phyloP scores from a whole-genome alignment of 768 basidiomycete genomes.

The Russula ochroleuca region DNA sequence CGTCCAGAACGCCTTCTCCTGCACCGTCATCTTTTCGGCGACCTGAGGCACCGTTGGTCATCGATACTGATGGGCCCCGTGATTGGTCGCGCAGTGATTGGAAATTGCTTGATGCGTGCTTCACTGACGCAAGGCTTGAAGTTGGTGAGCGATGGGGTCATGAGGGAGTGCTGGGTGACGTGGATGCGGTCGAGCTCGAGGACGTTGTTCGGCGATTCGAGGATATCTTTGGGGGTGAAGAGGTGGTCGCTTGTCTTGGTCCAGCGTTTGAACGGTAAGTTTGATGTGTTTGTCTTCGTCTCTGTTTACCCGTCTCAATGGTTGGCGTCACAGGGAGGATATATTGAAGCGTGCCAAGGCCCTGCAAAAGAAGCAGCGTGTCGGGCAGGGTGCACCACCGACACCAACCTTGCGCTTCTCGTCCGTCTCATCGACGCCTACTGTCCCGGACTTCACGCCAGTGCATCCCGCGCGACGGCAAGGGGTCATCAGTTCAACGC shows the following conservation, averaged over 20 bases:
- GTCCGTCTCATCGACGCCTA: slow-evolving; percentile 34
- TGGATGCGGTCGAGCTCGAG: slow-evolving; percentile 49
- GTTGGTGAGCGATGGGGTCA: slow-evolving; percentile 37
- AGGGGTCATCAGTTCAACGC: slow-evolving; percentile 27
- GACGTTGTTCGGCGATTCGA: slow-evolving; percentile 61
- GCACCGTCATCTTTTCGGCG: slow-evolving; percentile 1
- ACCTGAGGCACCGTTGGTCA: slow-evolving; percentile 4
- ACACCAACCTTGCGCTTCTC: slow-evolving; percentile 41
- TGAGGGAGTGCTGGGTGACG: slow-evolving; percentile 43
- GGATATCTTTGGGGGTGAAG: slow-evolving; percentile 44
- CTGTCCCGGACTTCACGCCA: slow-evolving; percentile 54
- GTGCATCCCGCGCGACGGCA: slow-evolving; percentile 31
- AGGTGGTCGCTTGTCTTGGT: slow-evolving; percentile 40
- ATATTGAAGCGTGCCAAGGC: slow-evolving; percentile 51
- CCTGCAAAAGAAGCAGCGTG: slow-evolving; percentile 55
- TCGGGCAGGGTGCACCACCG: slow-evolving; percentile 54
- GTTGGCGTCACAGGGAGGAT: slow-evolving; percentile 41
- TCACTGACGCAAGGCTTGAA: slow-evolving; percentile 63
- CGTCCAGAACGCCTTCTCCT: slow-evolving; percentile 26
- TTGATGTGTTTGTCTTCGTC: slow-evolving; percentile 1
- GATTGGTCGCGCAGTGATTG: slow-evolving; percentile 75
- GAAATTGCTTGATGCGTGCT: slow-evolving; percentile 74
- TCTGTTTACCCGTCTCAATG: background rate
- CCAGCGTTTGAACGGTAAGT: slow-evolving; percentile 56
- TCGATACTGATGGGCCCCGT: slow-evolving; percentile 28